Conservation (phyloP, 306 rosid genomes). For the Arachis hypogaea region DNA sequence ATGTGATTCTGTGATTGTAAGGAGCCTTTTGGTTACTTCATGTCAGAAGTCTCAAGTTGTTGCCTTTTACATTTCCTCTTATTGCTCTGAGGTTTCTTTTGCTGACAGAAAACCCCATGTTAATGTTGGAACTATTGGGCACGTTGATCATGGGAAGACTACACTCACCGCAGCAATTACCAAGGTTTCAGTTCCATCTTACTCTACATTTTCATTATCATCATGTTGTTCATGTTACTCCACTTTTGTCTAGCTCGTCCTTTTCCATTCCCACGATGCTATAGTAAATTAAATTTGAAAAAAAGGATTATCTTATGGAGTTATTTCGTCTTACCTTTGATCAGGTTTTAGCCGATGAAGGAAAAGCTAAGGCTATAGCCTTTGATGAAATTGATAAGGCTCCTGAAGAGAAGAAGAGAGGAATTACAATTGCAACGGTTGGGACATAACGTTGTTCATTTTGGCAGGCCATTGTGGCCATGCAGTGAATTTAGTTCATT, state of each 20-base stretch:
- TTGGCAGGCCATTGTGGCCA: constrained; percentile 12
- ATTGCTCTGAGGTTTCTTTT: background rate
- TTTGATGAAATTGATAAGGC: constrained; percentile 97
- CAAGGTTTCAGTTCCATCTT: constrained; percentile 23
- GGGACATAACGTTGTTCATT: constrained; percentile 23
- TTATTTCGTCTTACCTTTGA: background rate
- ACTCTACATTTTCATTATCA: background rate
- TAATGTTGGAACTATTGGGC: constrained; percentile 52
- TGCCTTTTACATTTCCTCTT: background rate
- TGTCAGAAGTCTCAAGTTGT: background rate
- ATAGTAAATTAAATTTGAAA: background rate
- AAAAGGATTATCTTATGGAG: constrained; percentile 6
- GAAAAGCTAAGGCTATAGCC: constrained; percentile 89
- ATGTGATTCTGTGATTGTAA: background rate
- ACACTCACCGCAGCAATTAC: constrained; percentile 51
- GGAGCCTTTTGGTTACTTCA: background rate
- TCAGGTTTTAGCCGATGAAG: constrained; percentile 89
- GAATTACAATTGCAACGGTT: constrained; percentile 95
- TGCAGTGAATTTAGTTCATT: constrained; percentile 1
- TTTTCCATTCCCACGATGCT: background rate
- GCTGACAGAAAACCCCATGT: constrained; percentile 48
- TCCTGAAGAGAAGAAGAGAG: constrained; percentile 96
- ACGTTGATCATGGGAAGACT: constrained; percentile 52
- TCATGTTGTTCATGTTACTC: background rate
- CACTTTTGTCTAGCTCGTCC: too few species aligned